A percentile compares a stretch with the other conserved stretches of the same genome.
phyloP scores from a whole-genome alignment of 2,329 filamentous ascomycete genomes.

The Ceratocystis harringtonii region DNA sequence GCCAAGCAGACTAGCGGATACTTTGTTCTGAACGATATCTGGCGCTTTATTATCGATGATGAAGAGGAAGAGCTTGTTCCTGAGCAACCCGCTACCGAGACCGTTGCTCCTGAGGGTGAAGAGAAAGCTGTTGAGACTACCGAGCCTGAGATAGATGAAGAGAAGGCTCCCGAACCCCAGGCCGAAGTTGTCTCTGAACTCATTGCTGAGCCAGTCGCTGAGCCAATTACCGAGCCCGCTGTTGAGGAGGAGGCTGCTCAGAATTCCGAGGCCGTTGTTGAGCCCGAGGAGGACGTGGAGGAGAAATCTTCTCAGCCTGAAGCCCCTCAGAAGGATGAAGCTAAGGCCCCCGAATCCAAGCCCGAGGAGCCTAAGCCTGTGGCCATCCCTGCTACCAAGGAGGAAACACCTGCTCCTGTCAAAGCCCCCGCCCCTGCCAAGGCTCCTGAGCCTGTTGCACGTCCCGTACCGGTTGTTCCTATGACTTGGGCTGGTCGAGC shows the following conservation, averaged over 20 bases:
- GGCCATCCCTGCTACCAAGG: conserved; percentile 34
- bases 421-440: conserved; percentile 31
- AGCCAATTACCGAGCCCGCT: conserved; percentile 33
- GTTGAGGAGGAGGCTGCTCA: conserved; percentile 41
- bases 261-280: conserved; percentile 46
- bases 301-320: conserved; percentile 20
- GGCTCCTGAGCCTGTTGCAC: conserved; percentile 34
- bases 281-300: conserved; percentile 44
- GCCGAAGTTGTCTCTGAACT: conserved; percentile 22
- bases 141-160: conserved; percentile 23
- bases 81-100: conserved; percentile 24
- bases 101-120: conserved; percentile 23
- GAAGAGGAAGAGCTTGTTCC: conserved; percentile 31
- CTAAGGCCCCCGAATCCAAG: conserved; percentile 5
- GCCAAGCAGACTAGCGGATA: conserved; percentile 93
- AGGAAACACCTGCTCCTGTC: conserved; percentile 44
- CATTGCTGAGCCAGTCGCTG: conserved; percentile 19
- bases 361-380: conserved; percentile 2
- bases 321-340: conserved; percentile 7
- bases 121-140: conserved; percentile 23
- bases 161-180: conserved; percentile 27
- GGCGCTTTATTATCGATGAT: conserved; percentile 81
- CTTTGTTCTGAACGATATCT: conserved; percentile 96
- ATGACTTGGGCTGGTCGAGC: conserved; percentile 64
- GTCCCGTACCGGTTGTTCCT: conserved; percentile 40